Evolutionary conservation across 768 basidiomycete species (phyloP), one percentile per base, ranked within the genome.

Genomic region (Ephemerocybe angulata): DNA sequence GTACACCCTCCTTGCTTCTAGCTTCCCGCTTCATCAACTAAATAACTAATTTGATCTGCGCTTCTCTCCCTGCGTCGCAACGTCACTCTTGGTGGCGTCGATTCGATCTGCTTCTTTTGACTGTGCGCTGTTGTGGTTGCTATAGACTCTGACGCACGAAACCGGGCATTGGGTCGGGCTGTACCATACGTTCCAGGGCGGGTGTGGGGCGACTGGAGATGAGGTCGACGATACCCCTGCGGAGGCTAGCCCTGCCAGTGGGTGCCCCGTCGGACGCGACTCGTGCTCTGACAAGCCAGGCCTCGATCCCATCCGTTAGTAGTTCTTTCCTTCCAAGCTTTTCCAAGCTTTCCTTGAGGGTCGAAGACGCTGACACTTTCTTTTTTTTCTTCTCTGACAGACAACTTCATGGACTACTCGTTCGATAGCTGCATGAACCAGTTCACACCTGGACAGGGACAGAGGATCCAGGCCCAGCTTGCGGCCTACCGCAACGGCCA

Each of bases 81-180:
- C n/a, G n/a, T n/a, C n/a, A n/a, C n/a, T n/a, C n/a, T n/a, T n/a
- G n/a, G n/a, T n/a, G n/a, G n/a, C n/a, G n/a, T n/a, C n/a, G n/a
- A n/a, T n/a, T n/a, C n/a, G 30, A 60, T 61, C 40, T 68, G 57
- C 41, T 38, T 21, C n/a, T 49, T 48, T 52, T 65, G 58, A 46
- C 53, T n/a, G n/a, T n/a, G n/a, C n/a, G n/a, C n/a, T n/a, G n/a
- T n/a, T n/a, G n/a, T n/a, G n/a, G n/a, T n/a, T n/a, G n/a, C 44
- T 21, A n/a, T 62, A 70, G 62, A 80, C 77, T 3, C 56, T 76
- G 31, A 73, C 70, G 2, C 78, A 80, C 62, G 77, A 79, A 62
- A 72, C 70, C 19, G 73, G 78, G 2, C 76, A 78, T 63, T 80
- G 77, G 77, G 63, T 73, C 52, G 77, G 77, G 15, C 63, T 78